A percentile compares a stretch with the other conserved stretches of the same genome.
These are phyloP conservation scores for Cladorrhinum samala DNA, from an alignment of 495 filamentous ascomycete genomes.

Conservation along the genomic window DNA sequence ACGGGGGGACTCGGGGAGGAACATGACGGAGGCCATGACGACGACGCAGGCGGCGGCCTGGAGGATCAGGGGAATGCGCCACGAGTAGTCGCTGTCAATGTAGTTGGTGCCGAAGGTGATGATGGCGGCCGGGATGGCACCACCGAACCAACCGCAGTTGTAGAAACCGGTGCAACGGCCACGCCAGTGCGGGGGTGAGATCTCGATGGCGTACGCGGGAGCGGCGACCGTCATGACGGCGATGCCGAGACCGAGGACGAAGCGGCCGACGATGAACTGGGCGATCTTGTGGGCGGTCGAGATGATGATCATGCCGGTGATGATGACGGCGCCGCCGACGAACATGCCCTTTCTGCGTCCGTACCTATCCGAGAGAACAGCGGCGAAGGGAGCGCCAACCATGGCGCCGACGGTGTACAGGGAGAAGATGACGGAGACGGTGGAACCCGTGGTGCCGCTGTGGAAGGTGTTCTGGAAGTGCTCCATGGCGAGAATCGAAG, in stretches of 20 bases:
- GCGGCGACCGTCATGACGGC: constrained; percentile 45
- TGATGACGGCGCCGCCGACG: constrained; percentile 46
- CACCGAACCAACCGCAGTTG: constrained; percentile 49
- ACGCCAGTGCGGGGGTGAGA: constrained; percentile 45
- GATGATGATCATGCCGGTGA: constrained; percentile 43
- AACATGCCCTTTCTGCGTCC: constrained; percentile 43
- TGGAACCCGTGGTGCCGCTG: constrained; percentile 29
- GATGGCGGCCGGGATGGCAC: constrained; percentile 43
- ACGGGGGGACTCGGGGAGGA: constrained; percentile 59
- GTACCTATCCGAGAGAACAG: constrained; percentile 38
- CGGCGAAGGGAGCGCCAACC: constrained; percentile 39
- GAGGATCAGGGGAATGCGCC: constrained; percentile 42
- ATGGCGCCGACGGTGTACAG: constrained; percentile 45
- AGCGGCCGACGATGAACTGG: constrained; percentile 46
- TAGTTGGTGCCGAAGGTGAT: constrained; percentile 39
- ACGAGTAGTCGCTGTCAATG: constrained; percentile 37
- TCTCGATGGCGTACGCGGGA: constrained; percentile 43
- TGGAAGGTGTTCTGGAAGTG: constrained; percentile 34
- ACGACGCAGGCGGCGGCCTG: constrained; percentile 42
- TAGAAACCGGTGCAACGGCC: constrained; percentile 46
- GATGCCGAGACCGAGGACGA: constrained; percentile 47
- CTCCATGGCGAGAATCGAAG: constrained; percentile 36
- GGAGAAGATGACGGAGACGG: constrained; percentile 40
- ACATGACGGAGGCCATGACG: constrained; percentile 46
- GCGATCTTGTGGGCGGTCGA: constrained; percentile 29